These are phyloP conservation scores for Fraxinus nigra DNA, from an alignment of 305 asterid species.

Conservation along the genomic window DNA sequence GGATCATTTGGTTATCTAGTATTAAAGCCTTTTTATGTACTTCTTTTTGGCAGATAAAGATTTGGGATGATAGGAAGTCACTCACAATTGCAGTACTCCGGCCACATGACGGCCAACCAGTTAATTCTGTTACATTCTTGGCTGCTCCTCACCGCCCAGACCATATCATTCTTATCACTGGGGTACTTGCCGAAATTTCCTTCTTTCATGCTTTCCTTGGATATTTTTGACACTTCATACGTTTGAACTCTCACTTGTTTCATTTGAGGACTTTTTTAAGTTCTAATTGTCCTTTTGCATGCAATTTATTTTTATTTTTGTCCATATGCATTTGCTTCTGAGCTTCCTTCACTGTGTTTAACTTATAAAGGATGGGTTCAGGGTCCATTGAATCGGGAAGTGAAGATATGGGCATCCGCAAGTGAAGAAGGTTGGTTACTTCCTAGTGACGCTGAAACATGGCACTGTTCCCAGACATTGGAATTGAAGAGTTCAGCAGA, in stretches of 20 bases:
- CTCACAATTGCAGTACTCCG: slow-evolving; percentile 73
- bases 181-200: slow-evolving; percentile 47
- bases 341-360: background rate
- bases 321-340: slow-evolving; percentile 4
- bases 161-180: slow-evolving; percentile 86
- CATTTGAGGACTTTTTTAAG: background rate
- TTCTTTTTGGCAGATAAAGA: slow-evolving; percentile 62
- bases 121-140: slow-evolving; percentile 79
- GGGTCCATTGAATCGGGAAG: slow-evolving; percentile 68
- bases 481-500: slow-evolving; percentile 75
- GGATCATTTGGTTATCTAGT: background rate
- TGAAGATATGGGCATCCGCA: slow-evolving; percentile 84
- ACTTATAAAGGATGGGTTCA: background rate
- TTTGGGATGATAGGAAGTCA: slow-evolving; percentile 87
- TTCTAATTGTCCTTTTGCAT: background rate
- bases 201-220: background rate
- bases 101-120: slow-evolving; percentile 89
- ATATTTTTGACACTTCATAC: background rate
- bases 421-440: slow-evolving; percentile 99
- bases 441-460: slow-evolving; percentile 84
- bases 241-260: background rate
- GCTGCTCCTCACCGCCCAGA: slow-evolving; percentile 84
- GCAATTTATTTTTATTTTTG: slow-evolving; percentile 11
- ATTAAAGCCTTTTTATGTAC: slow-evolving; percentile 17
- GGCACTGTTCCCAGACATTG: slow-evolving; percentile 83